Evolutionary conservation across 1,284 basidiomycete species (phyloP), one percentile per base, ranked within the genome.

Genomic region (Cutaneotrichosporon arboriforme): DNA sequence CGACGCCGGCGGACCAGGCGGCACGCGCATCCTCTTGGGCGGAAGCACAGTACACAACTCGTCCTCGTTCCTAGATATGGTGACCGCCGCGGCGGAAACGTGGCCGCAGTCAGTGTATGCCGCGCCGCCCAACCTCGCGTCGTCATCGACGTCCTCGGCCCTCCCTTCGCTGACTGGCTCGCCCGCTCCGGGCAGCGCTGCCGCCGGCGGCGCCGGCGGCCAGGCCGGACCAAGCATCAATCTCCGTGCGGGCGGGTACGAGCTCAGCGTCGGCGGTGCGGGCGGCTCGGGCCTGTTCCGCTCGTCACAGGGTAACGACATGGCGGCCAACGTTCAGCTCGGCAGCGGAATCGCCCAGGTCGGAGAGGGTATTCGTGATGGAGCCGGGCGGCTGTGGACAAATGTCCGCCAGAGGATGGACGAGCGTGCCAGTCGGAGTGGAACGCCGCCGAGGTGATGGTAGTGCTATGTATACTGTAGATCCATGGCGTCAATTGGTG

Each of bases 11-110:
- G 75, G 72, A 26, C 67, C 75, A 0, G 81, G 81, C n/a, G 79
- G 81, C 4, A 70, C 69, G 20, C 80, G 91, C 21, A 77, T 96
- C 42, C 74, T 97, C 3, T 82, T 97, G 2, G 92, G 93, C 9
- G 92, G 93, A 10, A 93, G 89, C 38, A 92, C 85, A 59, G 81
- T 97, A 15, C 91, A 93, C 72, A 97, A 96, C 69, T 94, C 91
- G 4, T 84, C 84, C 17, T 88, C 84, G 42, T 77, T 77, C 63
- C 60, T 77, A 35, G 67, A 74, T 23, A 77, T 76, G 75, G 68
- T 77, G 20, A 65, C 66, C 18, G 51, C 62, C 10, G 63, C 65
- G 5, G 75, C 74, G 1, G 68, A 71, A 37, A 62, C 72, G 39
- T 75, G 65, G 58, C 69, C 70, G n/a, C 65, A 69, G 15, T 58